Evolutionary conservation across 768 basidiomycete species (phyloP).

Genomic region (Collybia sordida): DNA sequence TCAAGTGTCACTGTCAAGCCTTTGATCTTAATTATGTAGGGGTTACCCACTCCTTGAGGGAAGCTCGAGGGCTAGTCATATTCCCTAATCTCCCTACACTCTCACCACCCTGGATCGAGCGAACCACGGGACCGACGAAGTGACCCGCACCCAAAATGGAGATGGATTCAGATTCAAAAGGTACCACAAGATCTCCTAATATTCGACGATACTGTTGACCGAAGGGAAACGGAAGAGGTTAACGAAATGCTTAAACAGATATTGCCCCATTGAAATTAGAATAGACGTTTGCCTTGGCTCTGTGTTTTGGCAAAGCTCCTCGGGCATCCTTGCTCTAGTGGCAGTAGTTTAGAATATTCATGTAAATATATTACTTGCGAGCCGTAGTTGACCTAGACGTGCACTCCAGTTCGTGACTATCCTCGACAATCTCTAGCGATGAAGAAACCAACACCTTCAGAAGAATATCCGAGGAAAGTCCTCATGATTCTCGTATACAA

Average conservation of each 20-base stretch:
- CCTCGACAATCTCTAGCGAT: too few relatives aligned
- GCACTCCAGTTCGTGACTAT: too few relatives aligned
- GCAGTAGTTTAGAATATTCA: too few relatives aligned
- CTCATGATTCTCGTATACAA: too few relatives aligned
- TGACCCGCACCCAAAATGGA: background rate
- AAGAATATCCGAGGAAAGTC: too few relatives aligned
- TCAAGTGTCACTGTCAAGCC: background rate
- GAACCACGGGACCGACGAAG: background rate
- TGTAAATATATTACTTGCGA: too few relatives aligned
- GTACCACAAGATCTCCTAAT: background rate
- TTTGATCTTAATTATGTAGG: background rate
- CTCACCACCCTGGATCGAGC: background rate
- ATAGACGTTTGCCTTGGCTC: background rate
- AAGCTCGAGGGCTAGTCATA: conserved; percentile 1
- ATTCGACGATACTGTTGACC: background rate
- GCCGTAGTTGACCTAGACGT: too few relatives aligned
- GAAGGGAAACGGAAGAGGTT: background rate
- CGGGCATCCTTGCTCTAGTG: background rate
- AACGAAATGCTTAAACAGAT: background rate
- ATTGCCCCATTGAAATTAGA: conserved; percentile 4
- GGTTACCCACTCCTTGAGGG: too few relatives aligned
- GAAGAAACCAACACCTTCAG: too few relatives aligned
- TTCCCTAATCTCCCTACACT: background rate
- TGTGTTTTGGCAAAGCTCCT: background rate
- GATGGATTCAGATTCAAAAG: conserved; percentile 5